These are phyloP conservation scores for Hericium rajendrae DNA, from an alignment of 768 basidiomycete genomes.

Conservation along the genomic window DNA sequence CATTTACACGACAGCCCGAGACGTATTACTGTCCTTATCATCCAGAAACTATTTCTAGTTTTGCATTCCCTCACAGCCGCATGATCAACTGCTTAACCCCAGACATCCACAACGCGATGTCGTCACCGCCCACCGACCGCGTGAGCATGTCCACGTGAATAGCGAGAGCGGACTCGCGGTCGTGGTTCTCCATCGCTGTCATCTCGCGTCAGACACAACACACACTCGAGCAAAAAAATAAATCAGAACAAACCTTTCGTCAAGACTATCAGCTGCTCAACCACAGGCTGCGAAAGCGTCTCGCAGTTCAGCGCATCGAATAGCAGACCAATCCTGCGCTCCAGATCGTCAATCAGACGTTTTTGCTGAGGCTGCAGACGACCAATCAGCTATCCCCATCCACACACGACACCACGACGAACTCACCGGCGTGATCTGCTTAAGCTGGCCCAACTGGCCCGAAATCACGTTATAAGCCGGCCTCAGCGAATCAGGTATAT, in stretches of 20 bases:
- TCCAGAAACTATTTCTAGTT: not conserved
- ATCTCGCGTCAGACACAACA: not conserved
- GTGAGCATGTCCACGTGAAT: slow-evolving; percentile 85
- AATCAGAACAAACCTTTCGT: slow-evolving; percentile 44
- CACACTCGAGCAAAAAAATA: not conserved
- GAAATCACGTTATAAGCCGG: slow-evolving; percentile 62
- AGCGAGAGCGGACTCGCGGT: slow-evolving; percentile 67
- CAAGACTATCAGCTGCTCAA: slow-evolving; percentile 64
- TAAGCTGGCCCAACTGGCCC: slow-evolving; percentile 54
- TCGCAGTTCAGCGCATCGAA: slow-evolving; percentile 93
- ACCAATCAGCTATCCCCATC: slow-evolving; percentile 1
- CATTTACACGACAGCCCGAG: not conserved
- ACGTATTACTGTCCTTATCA: not conserved
- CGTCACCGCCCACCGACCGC: slow-evolving; percentile 57
- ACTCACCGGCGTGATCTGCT: slow-evolving; percentile 68
- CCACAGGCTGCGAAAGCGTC: slow-evolving; percentile 59
- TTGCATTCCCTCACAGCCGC: slow-evolving; percentile 34
- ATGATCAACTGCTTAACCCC: slow-evolving; percentile 83
- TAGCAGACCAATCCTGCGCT: slow-evolving; percentile 73
- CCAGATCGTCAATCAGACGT: slow-evolving; percentile 78
- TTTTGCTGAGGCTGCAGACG: slow-evolving; percentile 62
- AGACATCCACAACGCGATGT: slow-evolving; percentile 83
- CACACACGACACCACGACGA: not conserved
- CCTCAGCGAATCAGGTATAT: slow-evolving; percentile 65
- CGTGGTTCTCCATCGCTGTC: slow-evolving; percentile 71